Base-by-base conservation (phyloP, 2,329 filamentous ascomycete genomes). In the Aureobasidium sp. region DNA sequence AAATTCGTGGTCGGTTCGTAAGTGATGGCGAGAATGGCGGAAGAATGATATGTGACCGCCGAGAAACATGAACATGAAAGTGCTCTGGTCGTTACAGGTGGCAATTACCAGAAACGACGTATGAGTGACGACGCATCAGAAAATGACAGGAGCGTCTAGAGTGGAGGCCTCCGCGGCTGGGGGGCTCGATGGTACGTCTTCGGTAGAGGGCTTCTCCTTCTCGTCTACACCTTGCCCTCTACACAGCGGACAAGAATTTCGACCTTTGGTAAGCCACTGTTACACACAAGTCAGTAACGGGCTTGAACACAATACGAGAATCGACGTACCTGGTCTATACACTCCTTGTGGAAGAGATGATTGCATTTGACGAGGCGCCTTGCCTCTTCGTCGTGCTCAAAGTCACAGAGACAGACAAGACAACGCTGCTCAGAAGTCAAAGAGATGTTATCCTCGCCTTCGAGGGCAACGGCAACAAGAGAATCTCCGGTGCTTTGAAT, bases 211-310 rank as follows among this genome's bases (percentile, higher is more conserved):
- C 49, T 70, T 69, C 57, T 70, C 71, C 62, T 75, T 78, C 66
- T 84, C 81, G 42, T 82, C 77, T 6, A 85, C 82, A 37, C 82
- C 82, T 69, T 83, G 79, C 41, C 82, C 82, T 68, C 84, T 77
- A 69, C 84, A 86, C 27, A 86, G 76, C 3, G 84, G 84, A 68
- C 84, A 86, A 4, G 83, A 86, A 69, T 86, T 86, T 62, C 84
- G 83, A 56, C 84, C 84, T 62, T 85, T 87, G 20, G 84, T 88
- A 51, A 88, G 76, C 86, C 86, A 88, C 84, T 88, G 64, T 20
- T 7, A 49, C 37, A 49, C 12, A 42, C 15, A 48, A 51, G 66
- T 79, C 65, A 79, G 73, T 61, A 17, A 65, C 8, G 63, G 20
- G 11, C 61, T 36, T 9, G 59, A 11, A 57, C 60, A 48, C 29